Evolutionary conservation across 2,329 filamentous ascomycete genomes (phyloP).

Genomic region (Elsinoe ampelina): DNA sequence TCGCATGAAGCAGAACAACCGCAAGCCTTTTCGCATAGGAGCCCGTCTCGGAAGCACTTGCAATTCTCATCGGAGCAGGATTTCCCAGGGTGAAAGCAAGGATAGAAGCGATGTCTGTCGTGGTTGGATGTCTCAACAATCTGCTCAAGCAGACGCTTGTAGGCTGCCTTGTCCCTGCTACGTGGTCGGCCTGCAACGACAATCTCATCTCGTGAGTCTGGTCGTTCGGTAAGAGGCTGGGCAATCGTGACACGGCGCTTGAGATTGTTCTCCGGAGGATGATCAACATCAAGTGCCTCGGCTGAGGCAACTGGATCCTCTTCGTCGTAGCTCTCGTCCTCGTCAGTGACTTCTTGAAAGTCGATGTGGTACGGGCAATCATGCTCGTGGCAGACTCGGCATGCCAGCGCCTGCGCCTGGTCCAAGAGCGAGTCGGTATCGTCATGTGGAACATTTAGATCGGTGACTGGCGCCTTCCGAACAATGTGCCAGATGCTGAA

Average conservation of each 20-base stretch:
- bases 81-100: conserved; percentile 57
- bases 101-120: conserved; percentile 49
- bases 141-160: not conserved
- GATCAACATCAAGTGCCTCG: conserved; percentile 23
- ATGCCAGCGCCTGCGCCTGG: conserved; percentile 13
- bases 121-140: conserved; percentile 22
- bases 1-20: conserved; percentile 54
- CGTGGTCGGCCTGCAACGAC: not conserved
- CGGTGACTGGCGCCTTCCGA: conserved; percentile 21
- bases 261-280: conserved; percentile 25
- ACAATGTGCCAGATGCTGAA: conserved; percentile 36
- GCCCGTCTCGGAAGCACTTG: conserved; percentile 49
- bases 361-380: conserved; percentile 36
- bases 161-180: not conserved
- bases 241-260: conserved; percentile 23
- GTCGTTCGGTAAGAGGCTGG: not conserved
- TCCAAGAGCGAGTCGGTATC: conserved; percentile 12
- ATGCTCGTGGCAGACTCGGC: conserved; percentile 19
- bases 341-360: conserved; percentile 24
- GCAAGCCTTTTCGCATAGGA: conserved; percentile 67
- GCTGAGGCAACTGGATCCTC: conserved; percentile 19
- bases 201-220: conserved; percentile 9
- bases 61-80: conserved; percentile 55
- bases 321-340: conserved; percentile 10
- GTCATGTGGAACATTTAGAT: conserved; percentile 5